Evolutionary conservation across 176 grass and related monocot species (phyloP).

Genomic region (bread wheat (Triticum aestivum)): DNA sequence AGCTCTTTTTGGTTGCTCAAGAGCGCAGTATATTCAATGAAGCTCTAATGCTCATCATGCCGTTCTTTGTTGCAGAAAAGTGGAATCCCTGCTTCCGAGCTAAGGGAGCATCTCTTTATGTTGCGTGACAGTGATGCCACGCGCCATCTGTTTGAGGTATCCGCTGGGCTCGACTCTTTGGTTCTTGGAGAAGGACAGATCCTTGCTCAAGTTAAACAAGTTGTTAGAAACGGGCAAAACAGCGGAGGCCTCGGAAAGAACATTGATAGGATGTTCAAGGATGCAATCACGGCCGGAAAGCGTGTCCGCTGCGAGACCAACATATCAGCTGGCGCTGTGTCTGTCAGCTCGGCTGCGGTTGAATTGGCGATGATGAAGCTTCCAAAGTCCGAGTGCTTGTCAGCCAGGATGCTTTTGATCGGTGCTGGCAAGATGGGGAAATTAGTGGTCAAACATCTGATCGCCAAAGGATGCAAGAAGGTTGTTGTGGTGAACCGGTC

Average conservation of each 20-base stretch:
- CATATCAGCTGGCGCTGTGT: conserved; percentile 87
- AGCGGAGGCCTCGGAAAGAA: conserved; percentile 83
- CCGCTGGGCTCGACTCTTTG: conserved; percentile 80
- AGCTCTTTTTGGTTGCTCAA: conserved; percentile 14
- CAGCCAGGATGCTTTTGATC: conserved; percentile 80
- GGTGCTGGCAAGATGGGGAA: conserved; percentile 92
- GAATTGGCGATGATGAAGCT: conserved; percentile 92
- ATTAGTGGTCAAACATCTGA: conserved; percentile 83
- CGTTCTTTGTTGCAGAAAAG: conserved; percentile 54
- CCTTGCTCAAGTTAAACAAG: conserved; percentile 90
- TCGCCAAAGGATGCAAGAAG: conserved; percentile 82
- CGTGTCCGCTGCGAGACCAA: conserved; percentile 80
- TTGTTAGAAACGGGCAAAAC: conserved; percentile 75
- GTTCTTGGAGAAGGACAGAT: conserved; percentile 90
- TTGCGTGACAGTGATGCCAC: conserved; percentile 79
- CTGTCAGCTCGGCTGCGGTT: conserved; percentile 88
- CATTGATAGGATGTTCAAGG: conserved; percentile 97
- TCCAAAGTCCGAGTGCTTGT: conserved; percentile 46
- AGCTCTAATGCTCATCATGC: conserved; percentile 16
- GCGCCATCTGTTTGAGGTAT: conserved; percentile 81
- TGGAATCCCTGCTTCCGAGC: conserved; percentile 75
- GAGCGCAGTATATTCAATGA: conserved; percentile 6
- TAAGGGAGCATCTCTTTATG: conserved; percentile 86
- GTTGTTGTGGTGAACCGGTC: conserved; percentile 85
- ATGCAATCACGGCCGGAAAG: conserved; percentile 88